phyloP scores from a whole-genome alignment of 345 rosid species.

The Aquilaria malaccensis region DNA sequence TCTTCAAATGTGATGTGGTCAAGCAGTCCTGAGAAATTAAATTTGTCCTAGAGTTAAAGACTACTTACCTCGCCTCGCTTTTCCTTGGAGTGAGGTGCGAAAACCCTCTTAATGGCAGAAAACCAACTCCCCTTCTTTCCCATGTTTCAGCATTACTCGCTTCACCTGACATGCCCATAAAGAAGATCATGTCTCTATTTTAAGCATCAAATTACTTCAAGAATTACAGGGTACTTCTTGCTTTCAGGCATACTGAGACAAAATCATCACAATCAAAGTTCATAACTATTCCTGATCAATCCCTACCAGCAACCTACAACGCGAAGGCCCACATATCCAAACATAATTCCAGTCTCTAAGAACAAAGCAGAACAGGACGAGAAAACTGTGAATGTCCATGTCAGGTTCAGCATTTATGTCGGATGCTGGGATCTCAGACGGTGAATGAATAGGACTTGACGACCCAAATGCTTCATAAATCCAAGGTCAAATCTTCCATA shows the following conservation, averaged over 20 bases:
- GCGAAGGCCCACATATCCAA: too few relatives aligned
- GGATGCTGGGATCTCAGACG: too few relatives aligned
- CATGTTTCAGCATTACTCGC: constrained; percentile 69
- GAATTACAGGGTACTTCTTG: constrained; percentile 7
- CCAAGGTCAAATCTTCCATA: too few relatives aligned
- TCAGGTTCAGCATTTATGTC: constrained; percentile 4
- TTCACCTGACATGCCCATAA: constrained; percentile 18
- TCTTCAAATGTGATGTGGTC: too few relatives aligned
- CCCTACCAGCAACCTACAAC: too few relatives aligned
- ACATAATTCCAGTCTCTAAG: too few relatives aligned
- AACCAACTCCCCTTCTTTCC: constrained; percentile 96
- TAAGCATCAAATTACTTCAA: constrained; percentile 15
- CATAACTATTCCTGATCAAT: too few relatives aligned
- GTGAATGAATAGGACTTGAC: too few relatives aligned
- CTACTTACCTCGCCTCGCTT: constrained; percentile 58
- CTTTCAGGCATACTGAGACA: too few relatives aligned
- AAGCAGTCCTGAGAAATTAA: too few relatives aligned
- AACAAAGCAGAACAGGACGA: neutral
- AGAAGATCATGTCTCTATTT: neutral
- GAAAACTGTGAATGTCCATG: constrained; percentile 17
- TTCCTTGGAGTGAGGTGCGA: constrained; percentile 63
- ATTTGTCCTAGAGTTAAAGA: neutral
- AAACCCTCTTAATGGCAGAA: constrained; percentile 86
- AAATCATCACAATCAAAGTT: too few relatives aligned
- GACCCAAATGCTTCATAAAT: too few relatives aligned